Evolutionary conservation across 2,329 filamentous ascomycete species (phyloP), one percentile per base, ranked within the genome.

Genomic region (Ophidiomyces ophidiicola): DNA sequence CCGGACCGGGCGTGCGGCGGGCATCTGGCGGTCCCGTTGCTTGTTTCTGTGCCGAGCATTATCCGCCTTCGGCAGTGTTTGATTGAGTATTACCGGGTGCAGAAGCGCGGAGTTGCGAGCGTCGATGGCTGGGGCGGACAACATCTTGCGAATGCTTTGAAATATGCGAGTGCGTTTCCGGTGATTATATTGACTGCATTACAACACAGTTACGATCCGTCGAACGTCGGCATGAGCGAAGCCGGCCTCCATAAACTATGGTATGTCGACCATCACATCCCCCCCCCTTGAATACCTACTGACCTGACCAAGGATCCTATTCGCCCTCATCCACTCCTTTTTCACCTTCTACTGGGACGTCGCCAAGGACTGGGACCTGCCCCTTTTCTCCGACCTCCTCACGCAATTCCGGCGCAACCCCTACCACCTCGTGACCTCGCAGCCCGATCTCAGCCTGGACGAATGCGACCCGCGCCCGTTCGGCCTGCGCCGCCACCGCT

Each of bases 321-420:
- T 80, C 30, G 81, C 84, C 20, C 66, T 85, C 23, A 55, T 90
- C 51, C 94, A 98, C 60, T 92, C 84, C 10, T 68, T 82, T 31
- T 98, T 94, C 63, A 86, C 82, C n/a, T 96, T 96, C 66, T 98
- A 90, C 69, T 98, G 90, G 90, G 90, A 98, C 53, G 78, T 96
- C 20, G 72, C 84, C 40, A 90, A 87, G 64, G 90, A 98, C 67
- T 98, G 90, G 90, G 90, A 96, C 55, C 69, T 98, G 46, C 83
- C 81, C 0, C 70, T 96, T 10, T 82, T 96, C 54, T 74, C 80
- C 2, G 58, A 68, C 1, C 57, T 64, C 10, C 62, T 61, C 25
- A 68, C 74, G 45, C 74, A 80, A 46, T 68, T 69, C 47, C 32
- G 39, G 5, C 31, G 6, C 21, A 24, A 20, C 20, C 35, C 30